Conservation (phyloP, 140 eudicot genomes). For the Flaveria floridana region DNA sequence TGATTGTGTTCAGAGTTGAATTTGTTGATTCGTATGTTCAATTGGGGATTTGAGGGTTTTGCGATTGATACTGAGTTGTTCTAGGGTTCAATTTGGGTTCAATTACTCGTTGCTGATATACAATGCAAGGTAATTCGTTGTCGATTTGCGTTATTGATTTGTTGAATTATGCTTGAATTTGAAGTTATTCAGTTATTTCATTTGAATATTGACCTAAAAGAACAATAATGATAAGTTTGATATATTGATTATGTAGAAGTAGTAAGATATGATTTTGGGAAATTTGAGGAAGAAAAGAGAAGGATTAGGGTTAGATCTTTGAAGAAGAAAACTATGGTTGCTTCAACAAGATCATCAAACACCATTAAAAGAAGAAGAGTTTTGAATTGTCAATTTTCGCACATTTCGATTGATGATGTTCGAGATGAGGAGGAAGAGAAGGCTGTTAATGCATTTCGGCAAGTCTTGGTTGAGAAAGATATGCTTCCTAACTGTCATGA, state of each 20-base stretch:
- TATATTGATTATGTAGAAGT: not conserved
- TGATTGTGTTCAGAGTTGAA: not conserved
- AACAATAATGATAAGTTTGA: not conserved
- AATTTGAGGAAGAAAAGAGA: not conserved
- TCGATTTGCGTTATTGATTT: not conserved
- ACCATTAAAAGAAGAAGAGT: not conserved
- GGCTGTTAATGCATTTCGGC: not conserved
- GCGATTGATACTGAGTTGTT: not conserved
- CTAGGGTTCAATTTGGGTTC: not conserved
- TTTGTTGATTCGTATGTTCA: not conserved
- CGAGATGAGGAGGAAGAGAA: conserved; percentile 14
- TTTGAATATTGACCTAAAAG: not conserved
- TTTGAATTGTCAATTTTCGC: not conserved
- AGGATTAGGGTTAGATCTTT: conserved; percentile 7
- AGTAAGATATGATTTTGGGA: conserved; percentile 4
- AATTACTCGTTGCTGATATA: not conserved
- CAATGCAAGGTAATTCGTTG: conserved; percentile 2
- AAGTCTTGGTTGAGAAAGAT: not conserved
- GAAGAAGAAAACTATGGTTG: not conserved
- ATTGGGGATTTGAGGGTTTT: not conserved
- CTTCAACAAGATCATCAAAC: not conserved
- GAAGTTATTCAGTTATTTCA: not conserved
- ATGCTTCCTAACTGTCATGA: conserved; percentile 7
- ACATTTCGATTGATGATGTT: conserved; percentile 6
- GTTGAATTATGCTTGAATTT: not conserved